phyloP scores from a whole-genome alignment of 192 early-diverging fungal genomes.

The Anaeromyces robustus region DNA sequence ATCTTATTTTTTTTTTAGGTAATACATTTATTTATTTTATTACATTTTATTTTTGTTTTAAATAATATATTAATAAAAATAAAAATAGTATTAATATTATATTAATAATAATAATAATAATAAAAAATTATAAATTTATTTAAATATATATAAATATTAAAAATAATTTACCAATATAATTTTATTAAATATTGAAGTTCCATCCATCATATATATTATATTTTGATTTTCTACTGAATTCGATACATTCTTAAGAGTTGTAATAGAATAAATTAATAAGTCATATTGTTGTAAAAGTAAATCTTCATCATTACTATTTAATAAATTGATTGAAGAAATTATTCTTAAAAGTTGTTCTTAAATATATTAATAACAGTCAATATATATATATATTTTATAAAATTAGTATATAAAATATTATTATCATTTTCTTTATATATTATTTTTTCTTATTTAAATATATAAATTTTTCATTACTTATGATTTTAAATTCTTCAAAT shows the following conservation, averaged over 20 bases:
- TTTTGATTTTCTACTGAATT: not conserved
- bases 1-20: not conserved
- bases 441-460: too few species aligned
- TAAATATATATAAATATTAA: too few species aligned
- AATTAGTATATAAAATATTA: too few species aligned
- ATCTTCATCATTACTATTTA: not conserved
- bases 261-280: not conserved
- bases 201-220: not conserved
- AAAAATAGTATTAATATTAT: too few species aligned
- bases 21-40: too few species aligned
- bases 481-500: not conserved
- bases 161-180: not conserved
- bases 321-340: not conserved
- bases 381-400: not conserved
- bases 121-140: too few species aligned
- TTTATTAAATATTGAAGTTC: not conserved
- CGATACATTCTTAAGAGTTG: not conserved
- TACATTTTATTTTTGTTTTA: too few species aligned
- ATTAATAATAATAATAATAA: too few species aligned
- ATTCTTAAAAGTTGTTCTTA: not conserved
- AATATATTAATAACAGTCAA: not conserved
- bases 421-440: too few species aligned
- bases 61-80: too few species aligned
- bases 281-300: not conserved
- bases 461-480: not conserved